Evolutionary conservation across 805 yeast species (phyloP), one percentile per base, ranked within the genome.

Genomic region (Suhomyces kilbournensis): DNA sequence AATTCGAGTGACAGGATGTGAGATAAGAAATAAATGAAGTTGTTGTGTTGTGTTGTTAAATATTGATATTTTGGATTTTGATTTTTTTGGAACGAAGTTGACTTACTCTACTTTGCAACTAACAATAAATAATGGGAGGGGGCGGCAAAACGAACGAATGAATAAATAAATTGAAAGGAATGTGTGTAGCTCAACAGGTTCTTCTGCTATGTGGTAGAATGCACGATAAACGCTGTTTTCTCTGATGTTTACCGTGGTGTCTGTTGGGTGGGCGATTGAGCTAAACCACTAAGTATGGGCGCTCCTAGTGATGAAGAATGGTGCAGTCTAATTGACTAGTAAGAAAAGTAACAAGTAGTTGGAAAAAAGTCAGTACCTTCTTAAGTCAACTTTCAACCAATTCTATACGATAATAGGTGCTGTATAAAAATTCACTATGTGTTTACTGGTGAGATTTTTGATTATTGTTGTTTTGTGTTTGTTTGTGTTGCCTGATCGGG

Each of bases 401-500:
- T 7, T 19, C 42, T 10, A 38, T 38, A 32, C 42, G 42, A 38
- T 38, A 10, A 38, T 17, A 17, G 20, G n/a, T 38, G 42, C 42
- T 38, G 42, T 38, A 17, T 9, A 9, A 38, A 38, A 38, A 17
- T 38, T 38, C 42, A 38, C 23, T 38, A 38, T 28, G 8, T 38
- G 42, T 38, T 38, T 38, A 38, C 42, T 38, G 42, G 42, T 38
- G 42, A 38, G 42, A 38, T 38, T 38, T 38, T 38, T 38, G 42
- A 38, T 9, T 38, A 19, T 38, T 38, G 23, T 38, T 38, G 23
- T 38, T 45, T 45, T 45, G 47, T 44, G 20, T 26, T 17, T 45
- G 47, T 49, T 43, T 49, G 51, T 43, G 35, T 49, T 49, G 43
- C 51, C 51, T n/a, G 44, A 43, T 49, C 25, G 44, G 51, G 51